Evolutionary conservation across 352 stramenopile genomes (phyloP), one percentile per base, ranked within the genome.

Genomic region (Globisporangium nagaii): DNA sequence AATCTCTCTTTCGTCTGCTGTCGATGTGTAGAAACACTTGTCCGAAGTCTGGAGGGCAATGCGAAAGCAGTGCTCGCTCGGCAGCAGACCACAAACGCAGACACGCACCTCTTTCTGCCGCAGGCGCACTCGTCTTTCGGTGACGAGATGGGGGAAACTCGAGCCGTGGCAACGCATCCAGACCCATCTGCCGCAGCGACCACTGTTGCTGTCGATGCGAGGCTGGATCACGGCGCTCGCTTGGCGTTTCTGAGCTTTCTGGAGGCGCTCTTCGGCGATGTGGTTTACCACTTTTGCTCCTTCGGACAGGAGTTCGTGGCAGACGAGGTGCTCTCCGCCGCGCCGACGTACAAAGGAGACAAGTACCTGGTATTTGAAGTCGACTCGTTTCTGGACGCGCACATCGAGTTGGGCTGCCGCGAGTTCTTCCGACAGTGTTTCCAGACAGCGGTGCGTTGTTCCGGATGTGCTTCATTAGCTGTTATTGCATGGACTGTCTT

Each of bases 351-450:
- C 37, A 27, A 44, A 35, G 35, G 34, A 20, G 66, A 77, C 8
- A 64, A 70, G 24, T 76, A 63, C 32, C 41, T 88, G 30, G 59
- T 86, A 17, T 86, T 88, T 30, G 78, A 88, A 27, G 68, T 71
- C 9, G 78, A 88, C 42, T 70, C 72, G 2, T 87, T 84, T 36
- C 48, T 88, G 28, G 74, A 86, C 13, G 71, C 71, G 31, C 71
- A 83, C 47, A 83, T 73, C 6, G 81, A 87, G 47, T 53, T 91
- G 9, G 81, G 81, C 10, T 91, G 81, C 27, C 78, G 81, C 36
- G 81, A 91, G 32, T 84, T 91, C 56, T 91, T 91, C 34, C 78
- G 81, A 32, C 81, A 91, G 27, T 75, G 70, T 28, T 91, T 91
- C 41, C 72, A 85, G 42, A 84, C 81, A 2, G 56, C 88, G 73